phyloP scores from a whole-genome alignment of 495 filamentous ascomycete genomes.

The Usnea hakonensis region DNA sequence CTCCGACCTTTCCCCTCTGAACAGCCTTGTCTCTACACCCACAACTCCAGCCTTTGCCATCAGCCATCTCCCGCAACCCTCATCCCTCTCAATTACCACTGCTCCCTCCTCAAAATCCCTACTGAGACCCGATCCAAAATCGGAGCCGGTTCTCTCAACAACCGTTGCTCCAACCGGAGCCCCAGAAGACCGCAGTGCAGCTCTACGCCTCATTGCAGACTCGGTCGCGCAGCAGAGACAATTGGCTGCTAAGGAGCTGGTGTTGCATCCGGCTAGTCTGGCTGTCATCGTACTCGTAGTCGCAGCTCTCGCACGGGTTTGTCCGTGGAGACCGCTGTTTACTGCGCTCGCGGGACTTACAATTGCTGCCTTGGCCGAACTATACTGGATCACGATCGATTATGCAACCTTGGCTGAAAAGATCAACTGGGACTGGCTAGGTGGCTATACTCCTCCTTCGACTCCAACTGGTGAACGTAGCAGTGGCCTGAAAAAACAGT shows the following conservation, averaged over 20 bases:
- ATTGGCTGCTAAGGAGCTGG: conserved; percentile 41
- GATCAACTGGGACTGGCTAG: conserved; percentile 30
- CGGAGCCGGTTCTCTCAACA: conserved; percentile 21
- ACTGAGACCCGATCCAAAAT: conserved; percentile 10
- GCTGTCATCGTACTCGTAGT: conserved; percentile 32
- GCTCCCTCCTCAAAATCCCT: conserved; percentile 7
- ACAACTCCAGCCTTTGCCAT: conserved; percentile 18
- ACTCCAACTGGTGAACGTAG: conserved; percentile 2
- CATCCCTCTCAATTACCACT: conserved; percentile 25
- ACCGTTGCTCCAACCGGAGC: conserved; percentile 22
- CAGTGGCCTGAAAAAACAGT: neutral
- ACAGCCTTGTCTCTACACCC: conserved; percentile 18
- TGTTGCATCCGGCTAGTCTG: conserved; percentile 45
- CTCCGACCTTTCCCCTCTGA: conserved; percentile 21
- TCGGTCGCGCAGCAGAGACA: conserved; percentile 59
- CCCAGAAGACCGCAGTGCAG: conserved; percentile 28
- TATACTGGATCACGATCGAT: conserved; percentile 26
- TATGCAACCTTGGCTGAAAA: conserved; percentile 37
- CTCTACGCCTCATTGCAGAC: conserved; percentile 47
- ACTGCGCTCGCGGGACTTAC: conserved; percentile 39
- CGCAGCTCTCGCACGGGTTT: conserved; percentile 28
- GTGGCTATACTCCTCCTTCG: conserved; percentile 4
- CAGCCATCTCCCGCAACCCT: conserved; percentile 14
- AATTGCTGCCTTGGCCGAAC: conserved; percentile 37
- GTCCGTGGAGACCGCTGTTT: conserved; percentile 32